These are phyloP conservation scores for Ceratobasidium sp. DNA, from an alignment of 1,284 basidiomycete species.

Conservation along the genomic window DNA sequence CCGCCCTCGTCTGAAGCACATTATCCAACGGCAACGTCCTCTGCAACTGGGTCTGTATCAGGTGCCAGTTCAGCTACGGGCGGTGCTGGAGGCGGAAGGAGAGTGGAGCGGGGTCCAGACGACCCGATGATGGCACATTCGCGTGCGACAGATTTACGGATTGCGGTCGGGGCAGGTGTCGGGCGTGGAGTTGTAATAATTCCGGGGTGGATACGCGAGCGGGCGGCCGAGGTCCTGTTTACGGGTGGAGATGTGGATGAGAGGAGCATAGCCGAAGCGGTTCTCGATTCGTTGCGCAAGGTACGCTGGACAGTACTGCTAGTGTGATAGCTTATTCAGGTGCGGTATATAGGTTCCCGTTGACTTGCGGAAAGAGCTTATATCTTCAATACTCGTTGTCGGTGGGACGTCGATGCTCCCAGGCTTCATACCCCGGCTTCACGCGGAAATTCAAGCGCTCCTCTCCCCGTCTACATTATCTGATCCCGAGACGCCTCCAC, in stretches of 20 bases:
- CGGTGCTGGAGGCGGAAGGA: constrained; percentile 10
- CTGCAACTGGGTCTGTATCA: constrained; percentile 22
- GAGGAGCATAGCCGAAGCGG: constrained; percentile 79
- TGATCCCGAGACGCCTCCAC: constrained; percentile 40
- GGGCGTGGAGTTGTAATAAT: constrained; percentile 75
- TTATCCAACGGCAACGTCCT: neutral
- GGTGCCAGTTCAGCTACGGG: constrained; percentile 14
- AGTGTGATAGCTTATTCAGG: constrained; percentile 16
- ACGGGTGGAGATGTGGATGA: constrained; percentile 90
- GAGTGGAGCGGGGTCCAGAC: neutral
- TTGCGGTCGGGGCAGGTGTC: constrained; percentile 59
- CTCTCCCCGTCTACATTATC: constrained; percentile 61
- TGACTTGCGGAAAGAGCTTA: constrained; percentile 84
- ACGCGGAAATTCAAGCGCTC: constrained; percentile 74
- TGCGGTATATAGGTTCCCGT: constrained; percentile 73
- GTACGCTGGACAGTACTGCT: constrained; percentile 56
- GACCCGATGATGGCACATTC: constrained; percentile 51
- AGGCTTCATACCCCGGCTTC: constrained; percentile 88
- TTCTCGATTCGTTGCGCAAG: constrained; percentile 82
- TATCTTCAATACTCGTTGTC: constrained; percentile 81
- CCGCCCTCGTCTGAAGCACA: constrained; percentile 27
- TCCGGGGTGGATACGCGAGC: constrained; percentile 94
- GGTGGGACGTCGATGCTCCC: constrained; percentile 94
- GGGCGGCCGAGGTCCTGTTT: constrained; percentile 90
- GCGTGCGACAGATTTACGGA: constrained; percentile 52